phyloP scores from a whole-genome alignment of 345 rosid species.

The Pseudoturritis turrita region DNA sequence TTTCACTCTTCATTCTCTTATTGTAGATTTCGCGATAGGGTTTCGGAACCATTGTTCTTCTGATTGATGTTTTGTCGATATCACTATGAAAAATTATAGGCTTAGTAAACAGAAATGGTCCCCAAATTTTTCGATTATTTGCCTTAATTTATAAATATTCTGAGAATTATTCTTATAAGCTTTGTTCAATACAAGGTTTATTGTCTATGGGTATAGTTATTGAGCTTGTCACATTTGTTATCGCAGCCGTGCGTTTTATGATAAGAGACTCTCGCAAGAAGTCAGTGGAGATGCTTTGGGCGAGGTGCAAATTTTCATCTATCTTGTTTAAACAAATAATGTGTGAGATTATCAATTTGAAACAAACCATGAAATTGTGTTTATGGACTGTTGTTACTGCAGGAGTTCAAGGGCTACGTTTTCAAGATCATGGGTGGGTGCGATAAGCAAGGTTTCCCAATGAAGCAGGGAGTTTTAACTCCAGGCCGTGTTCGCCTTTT shows the following conservation, averaged over 20 bases:
- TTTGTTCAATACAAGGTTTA: background rate
- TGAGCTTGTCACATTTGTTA: background rate
- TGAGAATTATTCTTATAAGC: background rate
- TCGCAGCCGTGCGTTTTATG: conserved; percentile 58
- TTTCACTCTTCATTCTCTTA: background rate
- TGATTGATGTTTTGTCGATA: background rate
- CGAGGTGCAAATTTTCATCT: conserved; percentile 39
- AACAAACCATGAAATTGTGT: background rate
- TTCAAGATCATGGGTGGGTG: conserved; percentile 95
- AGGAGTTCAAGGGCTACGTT: conserved; percentile 84
- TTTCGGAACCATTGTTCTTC: background rate
- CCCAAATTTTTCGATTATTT: background rate
- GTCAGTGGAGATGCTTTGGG: conserved; percentile 77
- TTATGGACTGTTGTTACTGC: conserved; percentile 1
- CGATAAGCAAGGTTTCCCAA: conserved; percentile 89
- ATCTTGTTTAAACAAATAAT: background rate
- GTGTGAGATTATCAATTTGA: background rate
- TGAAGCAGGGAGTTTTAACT: conserved; percentile 88
- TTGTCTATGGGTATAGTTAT: background rate
- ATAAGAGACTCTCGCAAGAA: conserved; percentile 79
- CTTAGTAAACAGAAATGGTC: background rate
- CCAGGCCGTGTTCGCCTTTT: conserved; percentile 83
- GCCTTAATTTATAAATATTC: background rate
- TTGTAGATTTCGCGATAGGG: background rate
- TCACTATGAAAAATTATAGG: background rate